These are phyloP conservation scores for Ambrosia artemisiifolia DNA, from an alignment of 129 eudicot genomes.

Conservation along the genomic window DNA sequence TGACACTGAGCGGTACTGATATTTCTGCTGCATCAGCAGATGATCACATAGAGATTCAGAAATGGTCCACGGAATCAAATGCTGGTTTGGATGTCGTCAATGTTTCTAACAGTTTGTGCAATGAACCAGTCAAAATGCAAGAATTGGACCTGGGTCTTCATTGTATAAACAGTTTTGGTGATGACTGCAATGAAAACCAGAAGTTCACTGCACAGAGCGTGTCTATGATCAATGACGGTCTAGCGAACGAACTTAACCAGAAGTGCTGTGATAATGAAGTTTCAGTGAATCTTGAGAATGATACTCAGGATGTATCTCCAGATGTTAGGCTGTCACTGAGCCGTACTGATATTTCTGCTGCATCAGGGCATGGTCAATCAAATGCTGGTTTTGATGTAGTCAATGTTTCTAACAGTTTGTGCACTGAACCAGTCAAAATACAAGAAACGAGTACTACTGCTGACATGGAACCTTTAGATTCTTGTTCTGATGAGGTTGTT, in stretches of 20 bases:
- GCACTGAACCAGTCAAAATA: slow-evolving; percentile 11
- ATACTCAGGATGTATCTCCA: slow-evolving; percentile 25
- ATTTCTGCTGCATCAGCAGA: slow-evolving; percentile 24
- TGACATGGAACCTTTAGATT: slow-evolving; percentile 20
- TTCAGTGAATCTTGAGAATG: slow-evolving; percentile 30
- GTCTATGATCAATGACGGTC: slow-evolving; percentile 19
- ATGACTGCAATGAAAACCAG: slow-evolving; percentile 19
- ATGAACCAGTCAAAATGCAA: slow-evolving; percentile 16
- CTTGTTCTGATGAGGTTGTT: slow-evolving; percentile 18
- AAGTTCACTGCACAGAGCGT: slow-evolving; percentile 13
- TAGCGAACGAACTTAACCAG: slow-evolving; percentile 23
- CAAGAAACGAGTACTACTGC: slow-evolving; percentile 21
- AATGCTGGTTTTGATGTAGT: slow-evolving; percentile 12
- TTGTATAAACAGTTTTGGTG: slow-evolving; percentile 7
- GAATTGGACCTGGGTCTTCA: slow-evolving; percentile 20
- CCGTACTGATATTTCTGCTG: slow-evolving; percentile 20
- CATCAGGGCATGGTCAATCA: slow-evolving; percentile 24
- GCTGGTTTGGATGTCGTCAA: slow-evolving; percentile 8
- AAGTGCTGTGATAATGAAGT: slow-evolving; percentile 27
- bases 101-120: slow-evolving; percentile 18
- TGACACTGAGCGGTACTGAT: slow-evolving; percentile 20
- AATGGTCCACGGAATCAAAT: slow-evolving; percentile 19
- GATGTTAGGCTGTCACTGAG: slow-evolving; percentile 20
- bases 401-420: slow-evolving; percentile 17
- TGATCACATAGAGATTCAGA: slow-evolving; percentile 27